Conservation (phyloP, 768 basidiomycete species). For the Leccinum boreale region DNA sequence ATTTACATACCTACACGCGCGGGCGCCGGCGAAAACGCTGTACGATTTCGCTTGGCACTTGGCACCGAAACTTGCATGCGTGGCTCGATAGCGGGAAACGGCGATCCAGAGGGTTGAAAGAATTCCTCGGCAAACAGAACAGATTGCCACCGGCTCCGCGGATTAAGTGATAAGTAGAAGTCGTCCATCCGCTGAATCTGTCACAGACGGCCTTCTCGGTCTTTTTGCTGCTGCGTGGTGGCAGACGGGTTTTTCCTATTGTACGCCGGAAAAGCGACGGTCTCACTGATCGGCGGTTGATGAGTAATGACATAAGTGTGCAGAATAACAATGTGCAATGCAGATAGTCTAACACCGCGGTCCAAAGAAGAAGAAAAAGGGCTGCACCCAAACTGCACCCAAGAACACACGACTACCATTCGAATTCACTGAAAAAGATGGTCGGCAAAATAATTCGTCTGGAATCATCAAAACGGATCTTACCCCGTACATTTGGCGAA, state of each 20-base stretch:
- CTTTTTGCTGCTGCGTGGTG: constrained; percentile 2
- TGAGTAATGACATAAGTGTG: constrained; percentile 25
- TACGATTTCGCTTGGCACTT: not conserved
- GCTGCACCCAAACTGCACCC: not conserved
- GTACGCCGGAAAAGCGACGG: constrained; percentile 19
- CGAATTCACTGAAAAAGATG: constrained; percentile 37
- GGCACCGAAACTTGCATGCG: not conserved
- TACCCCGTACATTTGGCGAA: constrained; percentile 97
- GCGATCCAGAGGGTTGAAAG: not conserved
- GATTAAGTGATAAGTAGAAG: not conserved
- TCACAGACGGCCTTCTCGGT: not conserved
- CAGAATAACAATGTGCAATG: constrained; percentile 20
- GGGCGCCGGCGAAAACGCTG: not conserved
- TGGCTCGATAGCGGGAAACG: not conserved
- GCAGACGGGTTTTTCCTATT: constrained; percentile 16
- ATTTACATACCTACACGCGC: not conserved
- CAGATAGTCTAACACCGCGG: constrained; percentile 17
- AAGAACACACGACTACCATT: constrained; percentile 35
- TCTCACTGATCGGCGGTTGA: constrained; percentile 9
- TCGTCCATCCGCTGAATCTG: not conserved
- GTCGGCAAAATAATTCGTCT: not conserved
- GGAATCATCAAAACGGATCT: constrained; percentile 24
- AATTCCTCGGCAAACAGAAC: not conserved
- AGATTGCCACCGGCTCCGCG: not conserved
- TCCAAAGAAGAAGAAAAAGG: not conserved